A percentile compares a stretch with the other conserved stretches of the same genome.
These are phyloP conservation scores for Umbelopsis sp. DNA, from an alignment of 192 early-diverging fungal species.

Conservation along the genomic window DNA sequence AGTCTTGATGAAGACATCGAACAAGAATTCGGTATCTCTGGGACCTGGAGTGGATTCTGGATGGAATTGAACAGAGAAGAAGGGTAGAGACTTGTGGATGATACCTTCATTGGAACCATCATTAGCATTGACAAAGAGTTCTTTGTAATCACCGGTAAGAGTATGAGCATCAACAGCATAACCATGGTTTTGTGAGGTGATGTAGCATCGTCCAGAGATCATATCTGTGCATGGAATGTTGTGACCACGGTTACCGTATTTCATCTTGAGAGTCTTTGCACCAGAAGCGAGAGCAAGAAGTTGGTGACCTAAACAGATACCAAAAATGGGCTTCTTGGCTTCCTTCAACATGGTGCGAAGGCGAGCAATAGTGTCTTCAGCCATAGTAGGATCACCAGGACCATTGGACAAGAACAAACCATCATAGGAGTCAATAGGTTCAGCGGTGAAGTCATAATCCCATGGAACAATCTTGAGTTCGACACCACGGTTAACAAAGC, in stretches of 20 bases:
- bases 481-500: conserved; percentile 94
- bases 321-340: conserved; percentile 91
- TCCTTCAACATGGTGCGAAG: conserved; percentile 66
- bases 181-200: conserved; percentile 99
- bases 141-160: conserved; percentile 72
- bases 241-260: conserved; percentile 98
- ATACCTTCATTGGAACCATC: conserved; percentile 99
- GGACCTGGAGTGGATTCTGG: conserved; percentile 96
- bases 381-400: conserved; percentile 93
- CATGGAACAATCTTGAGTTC: conserved; percentile 94
- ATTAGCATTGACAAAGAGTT: conserved; percentile 98
- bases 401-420: conserved; percentile 95
- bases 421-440: conserved; percentile 68
- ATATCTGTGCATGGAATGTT: conserved; percentile 99
- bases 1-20: conserved; percentile 90
- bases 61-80: conserved; percentile 99
- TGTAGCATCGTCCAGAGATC: conserved; percentile 96
- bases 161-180: conserved; percentile 90
- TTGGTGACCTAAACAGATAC: conserved; percentile 99
- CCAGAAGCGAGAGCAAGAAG: conserved; percentile 92
- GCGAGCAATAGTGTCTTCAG: conserved; percentile 76
- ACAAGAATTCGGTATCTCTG: conserved; percentile 95
- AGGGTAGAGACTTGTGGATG: conserved; percentile 84
- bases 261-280: conserved; percentile 93
- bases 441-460: conserved; percentile 90